Evolutionary conservation across 2,329 filamentous ascomycete species (phyloP).

Genomic region (Tolypocladium cylindrosporum): DNA sequence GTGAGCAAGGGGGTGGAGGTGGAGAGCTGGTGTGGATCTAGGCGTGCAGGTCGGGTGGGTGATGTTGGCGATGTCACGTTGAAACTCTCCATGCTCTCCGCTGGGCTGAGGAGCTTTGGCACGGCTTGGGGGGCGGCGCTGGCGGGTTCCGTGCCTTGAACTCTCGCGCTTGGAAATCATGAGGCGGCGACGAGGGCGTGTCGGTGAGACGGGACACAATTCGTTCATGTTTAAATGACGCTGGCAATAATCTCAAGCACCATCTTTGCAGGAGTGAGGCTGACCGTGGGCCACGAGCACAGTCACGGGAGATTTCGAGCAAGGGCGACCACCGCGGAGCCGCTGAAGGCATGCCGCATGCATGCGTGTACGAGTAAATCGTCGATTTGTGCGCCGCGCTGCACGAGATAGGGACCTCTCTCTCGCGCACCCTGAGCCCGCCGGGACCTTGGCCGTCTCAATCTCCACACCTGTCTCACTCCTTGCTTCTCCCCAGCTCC

Average conservation of each 20-base stretch:
- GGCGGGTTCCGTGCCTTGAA: not conserved
- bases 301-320: not conserved
- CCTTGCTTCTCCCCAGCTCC: not conserved
- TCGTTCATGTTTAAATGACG: too few relatives aligned
- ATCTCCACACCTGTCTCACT: not conserved
- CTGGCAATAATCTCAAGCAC: too few relatives aligned
- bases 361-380: not conserved
- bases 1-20: not conserved
- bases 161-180: not conserved
- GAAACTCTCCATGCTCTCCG: not conserved
- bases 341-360: not conserved
- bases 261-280: not conserved
- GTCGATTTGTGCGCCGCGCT: not conserved
- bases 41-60: not conserved
- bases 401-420: not conserved
- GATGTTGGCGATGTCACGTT: not conserved
- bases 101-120: not conserved
- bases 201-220: too few relatives aligned
- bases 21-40: not conserved
- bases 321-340: not conserved
- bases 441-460: not conserved
- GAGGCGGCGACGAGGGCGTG: not conserved
- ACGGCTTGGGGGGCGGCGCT: not conserved
- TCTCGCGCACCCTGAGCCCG: not conserved
- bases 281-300: not conserved